A percentile compares a stretch with the other conserved stretches of the same genome.
These are phyloP conservation scores for Jacaranda copaia DNA, from an alignment of 257 asterid species.

Conservation along the genomic window DNA sequence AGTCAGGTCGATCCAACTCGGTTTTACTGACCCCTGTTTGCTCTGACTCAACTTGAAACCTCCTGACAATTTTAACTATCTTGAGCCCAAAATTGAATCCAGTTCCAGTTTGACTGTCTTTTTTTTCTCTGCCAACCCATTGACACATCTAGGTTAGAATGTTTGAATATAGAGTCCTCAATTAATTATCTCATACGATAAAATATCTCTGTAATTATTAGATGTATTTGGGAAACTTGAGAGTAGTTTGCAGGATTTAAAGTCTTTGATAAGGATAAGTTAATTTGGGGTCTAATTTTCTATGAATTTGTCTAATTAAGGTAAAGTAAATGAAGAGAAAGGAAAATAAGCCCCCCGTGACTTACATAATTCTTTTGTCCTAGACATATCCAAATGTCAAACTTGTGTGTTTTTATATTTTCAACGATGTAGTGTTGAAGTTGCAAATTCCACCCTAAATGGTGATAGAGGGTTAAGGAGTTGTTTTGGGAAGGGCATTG, in stretches of 20 bases:
- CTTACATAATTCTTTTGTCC: not conserved
- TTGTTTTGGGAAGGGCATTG: no score
- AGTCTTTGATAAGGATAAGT: not conserved
- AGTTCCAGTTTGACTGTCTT: not conserved
- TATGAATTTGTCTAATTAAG: not conserved
- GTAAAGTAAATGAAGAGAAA: not conserved
- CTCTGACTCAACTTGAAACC: constrained; percentile 1
- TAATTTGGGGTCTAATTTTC: not conserved
- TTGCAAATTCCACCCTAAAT: no score
- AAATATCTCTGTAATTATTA: constrained; percentile 4
- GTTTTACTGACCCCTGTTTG: constrained; percentile 15
- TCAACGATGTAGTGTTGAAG: no score
- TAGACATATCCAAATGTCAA: not conserved
- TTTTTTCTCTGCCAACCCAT: not conserved
- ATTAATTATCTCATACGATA: not conserved
- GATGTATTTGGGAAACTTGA: not conserved
- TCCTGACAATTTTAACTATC: not conserved
- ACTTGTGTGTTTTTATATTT: not conserved
- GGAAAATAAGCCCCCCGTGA: not conserved
- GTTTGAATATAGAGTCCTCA: not conserved
- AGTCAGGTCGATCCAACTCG: not conserved
- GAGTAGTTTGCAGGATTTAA: not conserved
- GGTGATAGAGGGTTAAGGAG: no score
- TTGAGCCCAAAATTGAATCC: not conserved
- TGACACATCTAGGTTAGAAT: constrained; percentile 7